Percentiles rank a stretch among this genome's conserved stretches.
These are phyloP conservation scores for Thoreauomyces humboldtii DNA, from an alignment of 192 early-diverging fungal genomes.

Conservation along the genomic window DNA sequence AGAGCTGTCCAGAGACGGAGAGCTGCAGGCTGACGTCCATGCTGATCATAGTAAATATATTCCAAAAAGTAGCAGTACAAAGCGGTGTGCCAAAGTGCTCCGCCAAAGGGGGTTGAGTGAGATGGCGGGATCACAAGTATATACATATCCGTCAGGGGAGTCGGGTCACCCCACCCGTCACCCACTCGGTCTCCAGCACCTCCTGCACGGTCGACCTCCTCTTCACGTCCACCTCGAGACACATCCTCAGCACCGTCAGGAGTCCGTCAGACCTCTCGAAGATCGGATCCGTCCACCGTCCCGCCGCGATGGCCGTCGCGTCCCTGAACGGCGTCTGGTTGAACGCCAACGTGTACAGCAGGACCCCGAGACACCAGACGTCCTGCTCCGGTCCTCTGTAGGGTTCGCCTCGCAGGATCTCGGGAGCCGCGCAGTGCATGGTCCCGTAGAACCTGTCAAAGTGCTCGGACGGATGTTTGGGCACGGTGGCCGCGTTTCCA, in stretches of 20 bases:
- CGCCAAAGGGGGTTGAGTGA: no score
- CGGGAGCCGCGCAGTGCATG: slow-evolving; percentile 74
- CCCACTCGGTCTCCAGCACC: slow-evolving; percentile 74
- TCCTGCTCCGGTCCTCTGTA: slow-evolving; percentile 76
- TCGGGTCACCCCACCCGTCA: slow-evolving; percentile 25
- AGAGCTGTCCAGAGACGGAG: no score
- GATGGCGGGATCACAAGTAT: no score
- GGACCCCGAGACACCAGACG: slow-evolving; percentile 78
- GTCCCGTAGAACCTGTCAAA: slow-evolving; percentile 77
- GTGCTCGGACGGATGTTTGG: slow-evolving; percentile 44
- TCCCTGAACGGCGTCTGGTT: slow-evolving; percentile 46
- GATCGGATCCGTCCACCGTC: slow-evolving; percentile 13
- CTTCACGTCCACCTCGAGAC: slow-evolving; percentile 70
- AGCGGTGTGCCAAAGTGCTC: no score
- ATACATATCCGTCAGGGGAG: no score
- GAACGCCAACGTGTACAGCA: slow-evolving; percentile 73
- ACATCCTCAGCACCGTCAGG: slow-evolving; percentile 60
- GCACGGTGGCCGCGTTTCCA: slow-evolving; percentile 67
- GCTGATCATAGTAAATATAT: no score
- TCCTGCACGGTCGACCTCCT: slow-evolving; percentile 75
- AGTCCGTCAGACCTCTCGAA: slow-evolving; percentile 9
- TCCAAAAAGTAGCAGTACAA: no score
- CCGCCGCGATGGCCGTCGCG: neutral
- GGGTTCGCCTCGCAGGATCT: slow-evolving; percentile 61
- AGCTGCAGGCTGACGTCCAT: no score